Evolutionary conservation across 2,329 filamentous ascomycete species (phyloP).

Genomic region (Thielaviopsis euricoi): DNA sequence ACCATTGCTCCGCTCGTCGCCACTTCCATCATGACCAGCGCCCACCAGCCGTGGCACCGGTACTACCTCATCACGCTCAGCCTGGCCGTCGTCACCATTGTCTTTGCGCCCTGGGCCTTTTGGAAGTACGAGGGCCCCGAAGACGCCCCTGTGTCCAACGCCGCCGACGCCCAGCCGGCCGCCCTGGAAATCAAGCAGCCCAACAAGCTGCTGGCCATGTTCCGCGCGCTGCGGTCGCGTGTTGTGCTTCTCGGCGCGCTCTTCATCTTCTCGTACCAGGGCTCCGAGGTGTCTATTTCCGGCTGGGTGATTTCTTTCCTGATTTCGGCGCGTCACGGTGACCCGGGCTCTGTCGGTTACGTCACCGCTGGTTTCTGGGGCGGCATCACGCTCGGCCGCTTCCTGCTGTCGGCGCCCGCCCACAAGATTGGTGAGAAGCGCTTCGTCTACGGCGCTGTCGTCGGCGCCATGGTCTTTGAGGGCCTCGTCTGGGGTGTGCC

Average conservation of each 20-base stretch:
- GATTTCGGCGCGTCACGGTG: conserved; percentile 53
- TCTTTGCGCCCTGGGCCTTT: conserved; percentile 50
- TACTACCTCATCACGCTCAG: conserved; percentile 56
- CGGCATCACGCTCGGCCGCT: conserved; percentile 62
- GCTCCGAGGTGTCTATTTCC: conserved; percentile 66
- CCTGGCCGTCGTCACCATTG: conserved; percentile 38
- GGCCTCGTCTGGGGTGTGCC: conserved; percentile 66
- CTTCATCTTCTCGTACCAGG: conserved; percentile 78
- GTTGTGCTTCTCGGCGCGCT: conserved; percentile 58
- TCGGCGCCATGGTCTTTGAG: conserved; percentile 50
- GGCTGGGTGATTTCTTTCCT: conserved; percentile 81
- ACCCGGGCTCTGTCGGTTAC: conserved; percentile 59
- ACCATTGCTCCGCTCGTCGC: conserved; percentile 56
- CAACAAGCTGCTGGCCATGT: conserved; percentile 23
- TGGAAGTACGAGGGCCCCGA: conserved; percentile 22
- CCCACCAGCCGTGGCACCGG: conserved; percentile 41
- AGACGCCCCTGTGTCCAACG: conserved; percentile 25
- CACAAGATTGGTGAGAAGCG: conserved; percentile 52
- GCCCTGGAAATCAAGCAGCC: neutral
- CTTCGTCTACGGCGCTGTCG: conserved; percentile 47
- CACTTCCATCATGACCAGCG: conserved; percentile 48
- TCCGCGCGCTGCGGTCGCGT: conserved; percentile 31
- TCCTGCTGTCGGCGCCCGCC: conserved; percentile 50
- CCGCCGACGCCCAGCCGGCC: conserved; percentile 15
- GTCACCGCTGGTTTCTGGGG: conserved; percentile 58